Percentiles rank a stretch among this genome's conserved stretches.
phyloP scores from a whole-genome alignment of 1,139 yeast genomes.

The Yamadazyma membranifaciens region DNA sequence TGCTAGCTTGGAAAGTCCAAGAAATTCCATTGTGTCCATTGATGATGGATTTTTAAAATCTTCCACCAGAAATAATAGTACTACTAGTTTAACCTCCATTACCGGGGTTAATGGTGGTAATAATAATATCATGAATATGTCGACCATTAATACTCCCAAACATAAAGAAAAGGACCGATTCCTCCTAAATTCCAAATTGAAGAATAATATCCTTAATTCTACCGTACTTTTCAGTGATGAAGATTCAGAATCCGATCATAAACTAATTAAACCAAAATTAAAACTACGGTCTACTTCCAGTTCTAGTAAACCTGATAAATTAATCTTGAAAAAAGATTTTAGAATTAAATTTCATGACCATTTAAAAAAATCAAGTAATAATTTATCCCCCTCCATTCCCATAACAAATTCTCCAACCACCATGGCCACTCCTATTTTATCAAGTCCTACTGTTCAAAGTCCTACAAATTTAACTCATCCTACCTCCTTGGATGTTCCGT shows the following conservation, averaged over 20 bases:
- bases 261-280: conserved; percentile 18
- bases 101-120: not conserved
- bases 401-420: conserved; percentile 5
- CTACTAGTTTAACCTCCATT: conserved; percentile 23
- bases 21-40: conserved; percentile 42
- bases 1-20: conserved; percentile 39
- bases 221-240: conserved; percentile 28
- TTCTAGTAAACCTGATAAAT: conserved; percentile 10
- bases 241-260: conserved; percentile 28
- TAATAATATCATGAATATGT: not conserved
- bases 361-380: conserved; percentile 8
- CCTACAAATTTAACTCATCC: conserved; percentile 2
- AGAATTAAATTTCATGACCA: conserved; percentile 28
- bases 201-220: conserved; percentile 8
- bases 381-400: conserved; percentile 3
- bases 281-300: conserved; percentile 17
- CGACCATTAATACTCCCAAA: not conserved
- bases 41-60: conserved; percentile 32
- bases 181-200: conserved; percentile 20
- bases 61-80: conserved; percentile 32
- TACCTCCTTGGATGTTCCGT: conserved; percentile 14
- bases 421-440: not conserved
- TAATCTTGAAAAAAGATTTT: conserved; percentile 27
- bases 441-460: not conserved
- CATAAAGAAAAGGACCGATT: conserved; percentile 2